phyloP scores from a whole-genome alignment of 108 stramenopile genomes.

The Cyclotella atomus region DNA sequence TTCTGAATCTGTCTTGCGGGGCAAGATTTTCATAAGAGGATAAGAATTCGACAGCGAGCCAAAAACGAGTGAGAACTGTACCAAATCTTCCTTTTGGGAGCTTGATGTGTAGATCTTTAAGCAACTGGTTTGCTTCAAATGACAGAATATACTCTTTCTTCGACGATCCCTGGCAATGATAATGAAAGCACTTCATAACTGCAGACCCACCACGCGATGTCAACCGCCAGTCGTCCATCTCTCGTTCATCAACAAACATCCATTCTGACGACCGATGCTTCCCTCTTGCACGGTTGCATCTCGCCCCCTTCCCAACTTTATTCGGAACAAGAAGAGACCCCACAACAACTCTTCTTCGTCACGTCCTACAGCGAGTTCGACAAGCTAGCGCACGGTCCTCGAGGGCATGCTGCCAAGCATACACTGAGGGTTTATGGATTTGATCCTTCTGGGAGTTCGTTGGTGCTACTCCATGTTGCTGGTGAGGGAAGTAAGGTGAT shows the following conservation, averaged over 20 bases:
- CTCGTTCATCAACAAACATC: constrained; percentile 25
- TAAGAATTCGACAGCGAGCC: too few species aligned
- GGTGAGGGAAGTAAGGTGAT: constrained; percentile 75
- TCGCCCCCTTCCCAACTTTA: background rate
- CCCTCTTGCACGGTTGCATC: constrained; percentile 3
- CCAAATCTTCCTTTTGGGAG: too few species aligned
- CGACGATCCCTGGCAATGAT: too few species aligned
- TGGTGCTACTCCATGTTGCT: constrained; percentile 84
- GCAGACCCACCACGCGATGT: too few species aligned
- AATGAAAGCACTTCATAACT: too few species aligned
- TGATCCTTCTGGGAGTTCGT: constrained; percentile 77
- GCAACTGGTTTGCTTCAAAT: too few species aligned
- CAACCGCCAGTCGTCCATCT: too few species aligned
- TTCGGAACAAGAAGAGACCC: constrained; percentile 16
- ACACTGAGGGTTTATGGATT: constrained; percentile 87
- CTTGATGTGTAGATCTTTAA: too few species aligned
- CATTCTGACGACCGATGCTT: constrained; percentile 21
- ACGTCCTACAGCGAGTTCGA: constrained; percentile 80
- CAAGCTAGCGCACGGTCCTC: constrained; percentile 91
- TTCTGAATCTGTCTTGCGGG: too few species aligned
- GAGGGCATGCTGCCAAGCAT: constrained; percentile 79
- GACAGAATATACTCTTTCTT: too few species aligned
- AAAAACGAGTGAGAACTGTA: too few species aligned
- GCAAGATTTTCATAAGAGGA: too few species aligned
- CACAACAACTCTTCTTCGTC: constrained; percentile 73